Percentiles rank a stretch among this genome's conserved stretches.
Conservation (phyloP, 345 rosid species). For the Trapa incisa region DNA sequence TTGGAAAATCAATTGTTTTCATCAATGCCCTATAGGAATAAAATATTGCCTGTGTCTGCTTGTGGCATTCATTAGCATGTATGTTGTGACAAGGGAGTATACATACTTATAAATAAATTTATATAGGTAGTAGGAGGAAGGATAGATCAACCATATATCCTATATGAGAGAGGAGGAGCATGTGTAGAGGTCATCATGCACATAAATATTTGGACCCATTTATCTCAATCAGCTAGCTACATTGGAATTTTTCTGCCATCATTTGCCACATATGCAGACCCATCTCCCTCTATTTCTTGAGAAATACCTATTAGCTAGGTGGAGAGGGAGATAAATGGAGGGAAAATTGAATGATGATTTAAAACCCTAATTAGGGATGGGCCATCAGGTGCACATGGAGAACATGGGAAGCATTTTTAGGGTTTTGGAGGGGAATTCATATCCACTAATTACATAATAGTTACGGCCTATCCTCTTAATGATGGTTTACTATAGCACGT, state of each 20-base stretch:
- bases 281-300: slow-evolving; percentile 4
- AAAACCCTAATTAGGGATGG: not conserved
- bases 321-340: not conserved
- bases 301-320: not conserved
- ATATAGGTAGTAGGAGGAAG: no score
- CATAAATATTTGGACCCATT: slow-evolving; percentile 7
- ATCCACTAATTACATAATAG: not conserved
- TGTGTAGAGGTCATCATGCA: slow-evolving; percentile 18
- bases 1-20: no score
- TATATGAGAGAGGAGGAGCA: slow-evolving; percentile 1
- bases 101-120: not conserved
- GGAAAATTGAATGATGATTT: not conserved
- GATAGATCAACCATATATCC: no score
- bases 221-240: not conserved
- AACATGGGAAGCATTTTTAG: slow-evolving; percentile 14
- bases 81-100: not conserved
- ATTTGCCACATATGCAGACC: slow-evolving; percentile 13
- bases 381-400: slow-evolving; percentile 14
- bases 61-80: not conserved
- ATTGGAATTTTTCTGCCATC: not conserved
- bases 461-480: not conserved
- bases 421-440: slow-evolving; percentile 2
- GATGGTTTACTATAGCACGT: slow-evolving; percentile 7
- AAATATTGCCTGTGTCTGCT: not conserved
- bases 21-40: not conserved